Evolutionary conservation across 352 stramenopile genomes (phyloP).

Genomic region (Phytophthora pini): DNA sequence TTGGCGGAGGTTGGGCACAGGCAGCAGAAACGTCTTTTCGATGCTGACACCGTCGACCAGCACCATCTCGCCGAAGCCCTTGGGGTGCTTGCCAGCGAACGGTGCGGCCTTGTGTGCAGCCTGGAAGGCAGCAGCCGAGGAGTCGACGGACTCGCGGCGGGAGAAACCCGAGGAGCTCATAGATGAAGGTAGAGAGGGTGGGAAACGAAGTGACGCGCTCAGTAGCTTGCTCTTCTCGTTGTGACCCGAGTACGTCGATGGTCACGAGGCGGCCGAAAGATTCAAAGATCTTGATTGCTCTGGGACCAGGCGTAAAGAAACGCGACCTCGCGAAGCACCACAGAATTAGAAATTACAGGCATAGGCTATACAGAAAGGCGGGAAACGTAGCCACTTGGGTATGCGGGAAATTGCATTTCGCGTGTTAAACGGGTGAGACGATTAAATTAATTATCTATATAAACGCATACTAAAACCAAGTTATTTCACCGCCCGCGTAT

Average conservation of each 20-base stretch:
- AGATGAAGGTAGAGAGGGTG: background rate
- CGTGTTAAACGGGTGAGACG: background rate
- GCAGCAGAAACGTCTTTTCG: constrained; percentile 71
- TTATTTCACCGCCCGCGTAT: constrained; percentile 8
- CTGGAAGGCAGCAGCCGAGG: constrained; percentile 44
- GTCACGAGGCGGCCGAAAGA: constrained; percentile 33
- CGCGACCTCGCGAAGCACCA: constrained; percentile 39
- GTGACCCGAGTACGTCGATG: constrained; percentile 22
- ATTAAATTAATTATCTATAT: no score
- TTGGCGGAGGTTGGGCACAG: constrained; percentile 76
- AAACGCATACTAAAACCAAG: background rate
- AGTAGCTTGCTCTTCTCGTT: constrained; percentile 32
- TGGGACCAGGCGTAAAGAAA: constrained; percentile 21
- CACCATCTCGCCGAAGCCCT: constrained; percentile 84
- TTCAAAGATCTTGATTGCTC: constrained; percentile 35
- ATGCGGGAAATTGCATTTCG: background rate
- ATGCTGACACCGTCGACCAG: constrained; percentile 76
- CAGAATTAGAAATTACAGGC: constrained; percentile 1
- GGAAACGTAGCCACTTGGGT: background rate
- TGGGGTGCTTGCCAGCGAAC: constrained; percentile 81
- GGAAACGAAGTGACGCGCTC: constrained; percentile 8
- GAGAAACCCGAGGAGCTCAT: constrained; percentile 27
- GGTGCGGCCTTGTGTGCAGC: constrained; percentile 64
- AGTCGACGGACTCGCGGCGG: constrained; percentile 37
- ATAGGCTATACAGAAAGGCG: background rate